phyloP scores from a whole-genome alignment of 495 filamentous ascomycete genomes.

The Lepraria neglecta region DNA sequence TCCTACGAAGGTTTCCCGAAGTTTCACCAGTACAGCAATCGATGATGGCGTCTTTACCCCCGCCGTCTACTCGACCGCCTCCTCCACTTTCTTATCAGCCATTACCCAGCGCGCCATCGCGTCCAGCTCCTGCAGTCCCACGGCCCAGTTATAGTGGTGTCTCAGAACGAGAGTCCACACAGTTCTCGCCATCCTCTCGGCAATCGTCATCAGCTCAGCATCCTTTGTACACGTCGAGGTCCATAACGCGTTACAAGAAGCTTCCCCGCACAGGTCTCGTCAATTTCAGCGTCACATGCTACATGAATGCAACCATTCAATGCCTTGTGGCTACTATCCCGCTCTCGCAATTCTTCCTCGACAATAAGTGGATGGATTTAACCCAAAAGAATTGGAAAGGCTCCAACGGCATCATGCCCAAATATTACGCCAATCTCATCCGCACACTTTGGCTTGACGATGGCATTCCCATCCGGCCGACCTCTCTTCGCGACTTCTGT shows the following conservation, averaged over 20 bases:
- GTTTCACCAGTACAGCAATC: slow-evolving; percentile 65
- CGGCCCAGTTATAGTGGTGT: slow-evolving; percentile 85
- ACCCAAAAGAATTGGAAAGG: slow-evolving; percentile 61
- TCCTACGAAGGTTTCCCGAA: slow-evolving; percentile 75
- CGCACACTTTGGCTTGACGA: slow-evolving; percentile 66
- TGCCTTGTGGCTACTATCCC: slow-evolving; percentile 68
- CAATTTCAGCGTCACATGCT: slow-evolving; percentile 80
- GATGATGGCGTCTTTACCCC: slow-evolving; percentile 50
- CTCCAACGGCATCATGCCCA: slow-evolving; percentile 70
- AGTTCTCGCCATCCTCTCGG: slow-evolving; percentile 42
- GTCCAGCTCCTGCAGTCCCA: slow-evolving; percentile 80
- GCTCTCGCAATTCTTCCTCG: slow-evolving; percentile 62
- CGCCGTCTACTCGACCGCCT: slow-evolving; percentile 39
- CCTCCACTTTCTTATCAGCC: slow-evolving; percentile 36
- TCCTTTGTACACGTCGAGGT: slow-evolving; percentile 41
- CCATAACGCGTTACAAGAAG: slow-evolving; percentile 42
- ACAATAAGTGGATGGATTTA: slow-evolving; percentile 49
- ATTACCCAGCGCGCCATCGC: slow-evolving; percentile 44
- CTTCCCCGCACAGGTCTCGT: slow-evolving; percentile 66
- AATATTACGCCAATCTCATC: slow-evolving; percentile 68
- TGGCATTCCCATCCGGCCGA: slow-evolving; percentile 53
- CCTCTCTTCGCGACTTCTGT: slow-evolving; percentile 51
- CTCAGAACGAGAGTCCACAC: slow-evolving; percentile 56
- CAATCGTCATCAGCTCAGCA: slow-evolving; percentile 43
- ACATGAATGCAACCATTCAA: slow-evolving; percentile 85